phyloP scores from a whole-genome alignment of 2,329 filamentous ascomycete species.

The Thelonectria rubi region DNA sequence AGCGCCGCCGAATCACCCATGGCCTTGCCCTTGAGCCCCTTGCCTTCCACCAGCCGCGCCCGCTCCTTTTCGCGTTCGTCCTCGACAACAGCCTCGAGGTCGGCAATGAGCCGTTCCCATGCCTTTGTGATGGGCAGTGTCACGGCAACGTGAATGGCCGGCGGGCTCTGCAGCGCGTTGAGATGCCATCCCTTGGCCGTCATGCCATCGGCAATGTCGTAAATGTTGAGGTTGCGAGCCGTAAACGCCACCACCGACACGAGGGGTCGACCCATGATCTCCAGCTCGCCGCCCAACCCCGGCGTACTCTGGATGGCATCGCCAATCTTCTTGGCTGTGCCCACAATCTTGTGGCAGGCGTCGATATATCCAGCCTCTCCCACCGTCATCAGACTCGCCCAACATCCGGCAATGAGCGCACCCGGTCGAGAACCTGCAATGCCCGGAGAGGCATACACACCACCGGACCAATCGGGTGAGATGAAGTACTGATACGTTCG shows the following conservation, averaged over 20 bases:
- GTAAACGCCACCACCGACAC: conserved; percentile 92
- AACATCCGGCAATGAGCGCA: conserved; percentile 94
- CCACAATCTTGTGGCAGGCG: conserved; percentile 87
- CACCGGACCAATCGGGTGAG: conserved; percentile 91
- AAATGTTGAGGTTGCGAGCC: conserved; percentile 86
- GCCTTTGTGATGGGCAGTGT: conserved; percentile 86
- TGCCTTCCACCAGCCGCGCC: conserved; percentile 74
- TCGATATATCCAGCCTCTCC: conserved; percentile 90
- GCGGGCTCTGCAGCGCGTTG: conserved; percentile 90
- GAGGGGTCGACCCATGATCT: conserved; percentile 83
- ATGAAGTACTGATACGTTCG: conserved; percentile 97
- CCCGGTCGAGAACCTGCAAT: conserved; percentile 93
- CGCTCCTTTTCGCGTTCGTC: conserved; percentile 84
- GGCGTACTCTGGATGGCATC: conserved; percentile 76
- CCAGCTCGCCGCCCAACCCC: conserved; percentile 74
- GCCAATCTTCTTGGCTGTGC: conserved; percentile 83
- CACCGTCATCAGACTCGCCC: conserved; percentile 88
- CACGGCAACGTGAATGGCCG: conserved; percentile 93
- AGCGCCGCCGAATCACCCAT: conserved; percentile 85
- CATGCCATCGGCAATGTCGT: conserved; percentile 94
- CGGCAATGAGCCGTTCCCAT: conserved; percentile 79
- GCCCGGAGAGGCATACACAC: conserved; percentile 92
- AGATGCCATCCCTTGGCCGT: conserved; percentile 89
- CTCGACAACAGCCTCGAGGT: conserved; percentile 73
- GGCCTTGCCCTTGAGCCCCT: conserved; percentile 70